Percentiles rank a stretch among this genome's conserved stretches.
Evolutionary conservation across 345 rosid species (phyloP).

Genomic region (Eucalyptus regnans): DNA sequence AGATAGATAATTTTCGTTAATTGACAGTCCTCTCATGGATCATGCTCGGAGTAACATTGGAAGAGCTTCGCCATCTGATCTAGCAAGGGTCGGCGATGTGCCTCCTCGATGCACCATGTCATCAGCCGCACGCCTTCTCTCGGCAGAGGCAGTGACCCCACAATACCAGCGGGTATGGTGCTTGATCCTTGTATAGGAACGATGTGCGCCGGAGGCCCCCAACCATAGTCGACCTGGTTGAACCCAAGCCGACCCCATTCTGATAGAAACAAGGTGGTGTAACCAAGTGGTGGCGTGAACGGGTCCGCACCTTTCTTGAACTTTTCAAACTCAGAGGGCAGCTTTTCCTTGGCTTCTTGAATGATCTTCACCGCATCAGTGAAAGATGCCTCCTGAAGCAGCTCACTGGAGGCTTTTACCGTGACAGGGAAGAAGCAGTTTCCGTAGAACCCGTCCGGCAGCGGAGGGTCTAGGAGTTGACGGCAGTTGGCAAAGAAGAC

Average conservation of each 20-base stretch:
- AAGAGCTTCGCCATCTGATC: constrained; percentile 13
- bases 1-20: neutral
- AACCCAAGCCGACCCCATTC: constrained; percentile 67
- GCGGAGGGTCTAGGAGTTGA: constrained; percentile 30
- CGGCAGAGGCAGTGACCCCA: constrained; percentile 43
- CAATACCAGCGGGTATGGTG: constrained; percentile 44
- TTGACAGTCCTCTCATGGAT: neutral
- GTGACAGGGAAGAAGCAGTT: constrained; percentile 66
- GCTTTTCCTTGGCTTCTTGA: constrained; percentile 27
- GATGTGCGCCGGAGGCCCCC: constrained; percentile 45
- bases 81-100: constrained; percentile 22
- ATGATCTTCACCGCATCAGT: constrained; percentile 32
- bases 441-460: constrained; percentile 58
- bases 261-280: constrained; percentile 44
- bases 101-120: constrained; percentile 61
- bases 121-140: constrained; percentile 45
- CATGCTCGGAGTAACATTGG: neutral
- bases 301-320: constrained; percentile 36
- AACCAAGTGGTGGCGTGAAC: constrained; percentile 32
- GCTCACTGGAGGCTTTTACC: constrained; percentile 15
- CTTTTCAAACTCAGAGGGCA: constrained; percentile 24
- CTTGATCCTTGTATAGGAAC: constrained; percentile 46
- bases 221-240: constrained; percentile 45
- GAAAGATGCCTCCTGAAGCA: constrained; percentile 6
- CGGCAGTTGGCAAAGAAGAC: constrained; percentile 62